These are phyloP conservation scores for Gentiana macrophylla DNA, from an alignment of 257 asterid genomes.

Conservation along the genomic window DNA sequence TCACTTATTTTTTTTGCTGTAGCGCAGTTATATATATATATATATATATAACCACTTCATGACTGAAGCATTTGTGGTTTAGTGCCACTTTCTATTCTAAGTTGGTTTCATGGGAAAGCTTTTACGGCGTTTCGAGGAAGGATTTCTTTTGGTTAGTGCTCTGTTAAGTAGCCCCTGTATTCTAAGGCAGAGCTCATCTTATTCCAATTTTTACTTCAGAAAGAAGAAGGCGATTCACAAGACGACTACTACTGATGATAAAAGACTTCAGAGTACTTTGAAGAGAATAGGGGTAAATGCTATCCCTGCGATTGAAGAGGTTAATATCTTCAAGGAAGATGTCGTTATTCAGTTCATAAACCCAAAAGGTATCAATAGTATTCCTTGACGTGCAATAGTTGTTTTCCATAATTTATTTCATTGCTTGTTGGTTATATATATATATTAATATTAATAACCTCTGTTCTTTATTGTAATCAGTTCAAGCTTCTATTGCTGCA, in stretches of 20 bases:
- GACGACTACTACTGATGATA: slow-evolving; percentile 66
- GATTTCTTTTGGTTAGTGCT: too few relatives aligned
- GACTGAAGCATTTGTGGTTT: too few relatives aligned
- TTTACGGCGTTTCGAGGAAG: too few relatives aligned
- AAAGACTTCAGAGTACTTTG: slow-evolving; percentile 69
- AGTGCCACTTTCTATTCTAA: too few relatives aligned
- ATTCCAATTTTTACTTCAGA: slow-evolving; percentile 20
- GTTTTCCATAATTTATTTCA: neutral
- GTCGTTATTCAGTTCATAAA: slow-evolving; percentile 53
- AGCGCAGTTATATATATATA: too few relatives aligned
- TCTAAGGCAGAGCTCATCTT: too few relatives aligned
- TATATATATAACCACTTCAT: too few relatives aligned
- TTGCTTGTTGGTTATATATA: neutral
- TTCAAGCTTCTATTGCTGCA: slow-evolving; percentile 77
- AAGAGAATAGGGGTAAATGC: slow-evolving; percentile 75
- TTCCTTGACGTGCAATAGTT: neutral
- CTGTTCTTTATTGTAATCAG: slow-evolving; percentile 11
- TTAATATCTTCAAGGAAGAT: slow-evolving; percentile 74
- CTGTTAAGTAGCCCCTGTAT: too few relatives aligned
- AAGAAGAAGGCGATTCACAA: slow-evolving; percentile 87
- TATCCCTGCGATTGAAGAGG: slow-evolving; percentile 71
- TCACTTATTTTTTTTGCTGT: too few relatives aligned
- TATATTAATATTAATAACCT: neutral
- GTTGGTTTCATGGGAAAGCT: too few relatives aligned
- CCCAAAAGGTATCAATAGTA: slow-evolving; percentile 42